A percentile compares a stretch with the other conserved stretches of the same genome.
These are phyloP conservation scores for Podaxis sp. DNA, from an alignment of 768 basidiomycete genomes.

Conservation along the genomic window DNA sequence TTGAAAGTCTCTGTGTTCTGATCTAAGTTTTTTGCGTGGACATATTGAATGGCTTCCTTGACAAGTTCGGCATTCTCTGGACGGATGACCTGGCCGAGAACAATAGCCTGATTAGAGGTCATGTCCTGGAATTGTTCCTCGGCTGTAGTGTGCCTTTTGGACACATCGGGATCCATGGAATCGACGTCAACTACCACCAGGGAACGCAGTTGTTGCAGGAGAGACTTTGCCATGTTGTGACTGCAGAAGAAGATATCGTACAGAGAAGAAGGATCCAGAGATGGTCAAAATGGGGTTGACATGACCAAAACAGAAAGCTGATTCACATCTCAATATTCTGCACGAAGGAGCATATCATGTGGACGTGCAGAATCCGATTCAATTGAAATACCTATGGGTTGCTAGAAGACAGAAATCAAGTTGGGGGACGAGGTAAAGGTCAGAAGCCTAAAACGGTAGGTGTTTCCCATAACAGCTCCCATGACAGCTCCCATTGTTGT, in stretches of 20 bases:
- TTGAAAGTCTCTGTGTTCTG: constrained; percentile 26
- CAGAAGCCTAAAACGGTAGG: neutral
- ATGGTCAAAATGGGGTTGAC: neutral
- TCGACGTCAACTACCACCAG: constrained; percentile 44
- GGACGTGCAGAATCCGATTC: no score
- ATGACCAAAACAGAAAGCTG: neutral
- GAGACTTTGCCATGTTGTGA: constrained; percentile 10
- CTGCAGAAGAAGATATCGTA: neutral
- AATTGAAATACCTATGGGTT: no score
- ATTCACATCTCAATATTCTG: no score
- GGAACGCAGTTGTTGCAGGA: constrained; percentile 35
- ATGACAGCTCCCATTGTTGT: neutral
- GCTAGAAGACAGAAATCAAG: no score
- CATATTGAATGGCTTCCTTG: constrained; percentile 31
- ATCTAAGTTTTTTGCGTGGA: constrained; percentile 19
- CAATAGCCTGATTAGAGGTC: constrained; percentile 53
- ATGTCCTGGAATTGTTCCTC: constrained; percentile 39
- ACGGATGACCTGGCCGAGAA: constrained; percentile 32
- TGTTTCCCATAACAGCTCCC: neutral
- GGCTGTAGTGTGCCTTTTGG: constrained; percentile 29
- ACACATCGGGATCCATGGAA: constrained; percentile 46
- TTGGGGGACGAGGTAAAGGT: no score
- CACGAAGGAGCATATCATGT: no score
- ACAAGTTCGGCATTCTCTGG: constrained; percentile 33
- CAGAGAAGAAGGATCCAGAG: constrained; percentile 18